A percentile compares a stretch with the other conserved stretches of the same genome.
These are phyloP conservation scores for Isatis tinctoria DNA, from an alignment of 345 rosid species.

Conservation along the genomic window DNA sequence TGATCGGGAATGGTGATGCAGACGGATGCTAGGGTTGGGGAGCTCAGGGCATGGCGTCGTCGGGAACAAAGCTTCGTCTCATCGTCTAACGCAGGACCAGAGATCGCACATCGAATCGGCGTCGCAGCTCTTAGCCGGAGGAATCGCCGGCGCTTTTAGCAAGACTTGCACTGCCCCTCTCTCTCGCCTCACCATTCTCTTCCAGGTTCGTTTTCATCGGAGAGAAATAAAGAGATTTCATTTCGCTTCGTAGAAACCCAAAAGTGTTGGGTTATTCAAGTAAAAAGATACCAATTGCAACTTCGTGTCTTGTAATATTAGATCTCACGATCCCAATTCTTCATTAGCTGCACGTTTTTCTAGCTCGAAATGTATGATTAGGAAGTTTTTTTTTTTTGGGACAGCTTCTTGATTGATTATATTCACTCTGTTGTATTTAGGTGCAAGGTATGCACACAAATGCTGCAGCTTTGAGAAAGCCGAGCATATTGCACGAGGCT, in stretches of 20 bases:
- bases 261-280: not conserved
- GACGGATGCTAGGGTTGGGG: slow-evolving; percentile 76
- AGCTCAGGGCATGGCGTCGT: slow-evolving; percentile 56
- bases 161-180: slow-evolving; percentile 98
- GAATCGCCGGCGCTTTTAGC: slow-evolving; percentile 92
- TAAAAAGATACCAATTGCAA: not conserved
- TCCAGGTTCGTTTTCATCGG: slow-evolving; percentile 51
- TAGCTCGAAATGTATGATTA: no score
- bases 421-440: slow-evolving; percentile 28
- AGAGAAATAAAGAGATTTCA: not conserved
- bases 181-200: slow-evolving; percentile 92
- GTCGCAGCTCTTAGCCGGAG: slow-evolving; percentile 86
- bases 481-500: slow-evolving; percentile 83
- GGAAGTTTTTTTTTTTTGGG: no score
- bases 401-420: slow-evolving; percentile 8
- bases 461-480: slow-evolving; percentile 53
- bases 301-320: not conserved
- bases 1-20: slow-evolving; percentile 49
- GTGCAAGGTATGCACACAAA: slow-evolving; percentile 95
- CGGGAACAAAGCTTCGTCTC: slow-evolving; percentile 41
- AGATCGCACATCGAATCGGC: slow-evolving; percentile 69
- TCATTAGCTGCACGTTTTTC: no score
- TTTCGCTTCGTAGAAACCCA: not conserved
- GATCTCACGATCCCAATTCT: no score
- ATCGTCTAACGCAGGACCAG: slow-evolving; percentile 45